Evolutionary conservation across 345 rosid genomes (phyloP), one percentile per base, ranked within the genome.

Genomic region (Dovyalis caffra): DNA sequence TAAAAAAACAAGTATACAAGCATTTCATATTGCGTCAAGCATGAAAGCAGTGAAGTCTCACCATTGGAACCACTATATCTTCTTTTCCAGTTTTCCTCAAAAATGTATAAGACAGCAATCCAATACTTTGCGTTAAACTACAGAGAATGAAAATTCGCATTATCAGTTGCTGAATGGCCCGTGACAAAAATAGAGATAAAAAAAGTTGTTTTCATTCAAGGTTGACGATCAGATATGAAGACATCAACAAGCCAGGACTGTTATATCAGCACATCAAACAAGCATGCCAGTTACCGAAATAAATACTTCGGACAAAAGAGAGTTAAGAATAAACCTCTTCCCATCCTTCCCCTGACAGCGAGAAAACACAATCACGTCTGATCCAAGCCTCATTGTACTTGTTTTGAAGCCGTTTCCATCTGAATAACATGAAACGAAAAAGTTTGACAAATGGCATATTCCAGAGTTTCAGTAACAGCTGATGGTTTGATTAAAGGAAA

Each of bases 391-490:
- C 98, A 93, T 93, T 10, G 92, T 87, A 74, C 97, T 90, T 18
- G 97, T 91, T 77, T 93, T 93, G 65, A 93, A 88, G 20, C 98
- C 97, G 83, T 93, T 93, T 60, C 98, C 97, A 86, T 91, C 95
- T 93, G 82, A 43, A 47, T 58, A 37, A 74, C 21, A 56, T 26
- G 23, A 34, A 10, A 65, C 60, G n/a, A 68, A 58, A 47, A 26
- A 38, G 12, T 16, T 28, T 20, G 7, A 8, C 15, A 14, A 60
- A 25, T 11, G 31, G 31, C 26, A 60, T 60, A 0, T 26, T 60
- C 29, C 26, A 60, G 26, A 26, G 33, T 60, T 60, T 60, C 26
- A 26, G 26, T 29, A 18, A 32, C 7, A 43, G 1, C 18, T 32
- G 10, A 61, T 61, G 12, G 26, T 21, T 26, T 37, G 8, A 21